Conservation (phyloP, 805 yeast species). For the Aciculoconidium aculeatum region DNA sequence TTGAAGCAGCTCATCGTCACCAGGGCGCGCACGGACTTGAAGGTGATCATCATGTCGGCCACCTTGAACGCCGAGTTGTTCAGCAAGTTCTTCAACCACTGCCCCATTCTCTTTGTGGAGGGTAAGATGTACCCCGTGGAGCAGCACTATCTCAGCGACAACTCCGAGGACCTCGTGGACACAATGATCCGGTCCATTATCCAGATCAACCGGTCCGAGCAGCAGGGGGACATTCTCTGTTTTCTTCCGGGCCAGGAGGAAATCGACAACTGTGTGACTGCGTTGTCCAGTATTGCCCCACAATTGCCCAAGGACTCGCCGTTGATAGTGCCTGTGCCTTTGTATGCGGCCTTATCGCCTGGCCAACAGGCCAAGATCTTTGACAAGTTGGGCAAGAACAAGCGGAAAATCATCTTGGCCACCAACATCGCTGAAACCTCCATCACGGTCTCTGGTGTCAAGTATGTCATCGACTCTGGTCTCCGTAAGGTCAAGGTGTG, state of each 20-base stretch:
- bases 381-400: constrained; percentile 51
- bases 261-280: constrained; percentile 74
- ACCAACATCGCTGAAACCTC: constrained; percentile 98
- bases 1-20: constrained; percentile 55
- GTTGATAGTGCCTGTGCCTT: constrained; percentile 66
- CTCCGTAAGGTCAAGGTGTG: constrained; percentile 89
- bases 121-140: constrained; percentile 88
- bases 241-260: constrained; percentile 97
- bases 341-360: constrained; percentile 92
- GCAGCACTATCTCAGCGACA: constrained; percentile 54
- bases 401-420: constrained; percentile 82
- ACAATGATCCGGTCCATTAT: constrained; percentile 65
- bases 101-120: constrained; percentile 82
- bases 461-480: constrained; percentile 91
- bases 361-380: constrained; percentile 79
- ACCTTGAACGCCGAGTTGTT: constrained; percentile 90
- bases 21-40: constrained; percentile 51
- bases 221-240: constrained; percentile 84
- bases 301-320: constrained; percentile 74
- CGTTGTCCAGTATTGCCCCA: constrained; percentile 56
- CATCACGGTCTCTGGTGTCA: constrained; percentile 89
- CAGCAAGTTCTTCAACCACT: constrained; percentile 66
- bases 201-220: constrained; percentile 76
- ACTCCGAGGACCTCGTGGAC: constrained; percentile 81
- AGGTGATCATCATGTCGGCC: constrained; percentile 90